Evolutionary conservation across 179 eudicot genomes (phyloP), one percentile per base, ranked within the genome.

Genomic region (Carnegiea gigantea): DNA sequence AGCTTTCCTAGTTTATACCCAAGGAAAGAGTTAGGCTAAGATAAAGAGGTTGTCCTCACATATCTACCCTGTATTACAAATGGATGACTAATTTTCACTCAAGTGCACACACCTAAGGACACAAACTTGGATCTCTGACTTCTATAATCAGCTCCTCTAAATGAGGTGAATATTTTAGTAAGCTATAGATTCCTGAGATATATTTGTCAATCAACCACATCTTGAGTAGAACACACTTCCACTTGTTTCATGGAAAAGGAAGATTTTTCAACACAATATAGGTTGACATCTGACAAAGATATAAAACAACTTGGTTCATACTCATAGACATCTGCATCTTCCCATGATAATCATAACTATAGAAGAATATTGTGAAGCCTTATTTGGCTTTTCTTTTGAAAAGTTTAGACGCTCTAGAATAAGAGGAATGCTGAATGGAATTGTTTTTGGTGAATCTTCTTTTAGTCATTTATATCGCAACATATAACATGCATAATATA

Each of bases 101-200:
- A 40, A 9, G 11, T 44, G 10, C 17, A 7, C 59, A 40, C 44
- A 62, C 40, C 57, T 62, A 18, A 24, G 3, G 0, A 23, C n/a
- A 0, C 7, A 13, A 8, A 10, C 5, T 33, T 44, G 38, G 73
- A 62, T 64, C 23, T 12, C 14, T 26, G 59, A 64, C 9, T 8
- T 78, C 23, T 14, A 78, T 78, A 12, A 24, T 78, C n/a, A 64
- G 80, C 38, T 64, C 43, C 59, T 78, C 80, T 2, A 78, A 33
- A 17, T 26, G 20, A 40, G 59, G 15, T 64, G 73, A 64, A 26
- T 78, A 40, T 78, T 46, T 40, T 38, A 64, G 73, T 26, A 78
- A 43, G 48, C 59, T 43, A 7, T 57, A 23, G 15, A 64, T 2
- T 44, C 59, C 73, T 40, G 6, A 23, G 43, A 64, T 64, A 40